Percentiles rank a stretch among this genome's conserved stretches.
Evolutionary conservation across 345 rosid species (phyloP).

Genomic region (Aethionema arabicum): DNA sequence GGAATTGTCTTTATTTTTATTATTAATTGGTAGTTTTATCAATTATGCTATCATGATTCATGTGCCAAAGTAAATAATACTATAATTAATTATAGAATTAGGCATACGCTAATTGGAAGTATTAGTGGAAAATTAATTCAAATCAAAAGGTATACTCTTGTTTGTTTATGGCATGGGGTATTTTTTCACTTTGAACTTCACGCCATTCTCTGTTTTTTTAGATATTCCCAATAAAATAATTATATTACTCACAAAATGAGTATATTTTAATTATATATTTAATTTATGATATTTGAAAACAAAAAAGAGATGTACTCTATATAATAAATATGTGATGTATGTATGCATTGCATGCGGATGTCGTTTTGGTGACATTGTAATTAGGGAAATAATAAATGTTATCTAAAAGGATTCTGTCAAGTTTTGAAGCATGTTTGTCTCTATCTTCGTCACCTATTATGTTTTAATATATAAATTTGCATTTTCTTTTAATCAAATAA

Average conservation of each 20-base stretch:
- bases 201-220: conserved; percentile 20
- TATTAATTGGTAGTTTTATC: no score
- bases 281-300: not conserved
- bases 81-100: conserved; percentile 4
- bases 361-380: conserved; percentile 16
- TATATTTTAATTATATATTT: not conserved
- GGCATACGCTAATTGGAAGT: conserved; percentile 27
- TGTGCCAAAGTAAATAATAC: no score
- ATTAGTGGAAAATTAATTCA: conserved; percentile 23
- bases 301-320: conserved; percentile 6
- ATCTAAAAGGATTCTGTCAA: conserved; percentile 11
- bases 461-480: not conserved
- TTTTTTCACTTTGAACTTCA: conserved; percentile 20
- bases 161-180: conserved; percentile 34
- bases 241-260: not conserved
- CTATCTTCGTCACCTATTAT: conserved; percentile 5
- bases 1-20: not conserved
- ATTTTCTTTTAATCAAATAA: not conserved
- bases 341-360: conserved; percentile 14
- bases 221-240: conserved; percentile 19
- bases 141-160: conserved; percentile 21
- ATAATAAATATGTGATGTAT: no score
- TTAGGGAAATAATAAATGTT: conserved; percentile 34
- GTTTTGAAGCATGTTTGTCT: conserved; percentile 36
- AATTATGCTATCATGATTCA: no score